phyloP scores from a whole-genome alignment of 495 filamentous ascomycete genomes.

The Lentithecium fluviatile region DNA sequence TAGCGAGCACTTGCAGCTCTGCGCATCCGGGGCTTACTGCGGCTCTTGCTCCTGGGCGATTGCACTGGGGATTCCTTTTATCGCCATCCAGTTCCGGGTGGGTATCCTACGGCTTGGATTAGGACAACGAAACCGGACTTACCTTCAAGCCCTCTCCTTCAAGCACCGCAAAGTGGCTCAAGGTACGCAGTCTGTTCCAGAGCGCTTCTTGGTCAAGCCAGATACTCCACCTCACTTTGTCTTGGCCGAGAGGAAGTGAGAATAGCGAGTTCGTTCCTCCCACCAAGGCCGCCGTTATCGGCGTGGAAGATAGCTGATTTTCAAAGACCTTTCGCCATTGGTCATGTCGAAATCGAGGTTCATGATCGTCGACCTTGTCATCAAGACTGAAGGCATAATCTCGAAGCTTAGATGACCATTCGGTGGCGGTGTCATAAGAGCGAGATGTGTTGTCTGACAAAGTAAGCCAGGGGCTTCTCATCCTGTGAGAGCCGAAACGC shows the following conservation, averaged over 20 bases:
- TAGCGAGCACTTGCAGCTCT: no score
- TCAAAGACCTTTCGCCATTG: constrained; percentile 46
- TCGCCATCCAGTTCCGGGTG: no score
- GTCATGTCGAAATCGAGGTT: constrained; percentile 56
- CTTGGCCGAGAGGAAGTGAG: constrained; percentile 51
- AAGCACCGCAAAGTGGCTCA: constrained; percentile 60
- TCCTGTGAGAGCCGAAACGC: neutral
- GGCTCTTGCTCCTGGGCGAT: no score
- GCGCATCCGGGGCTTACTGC: no score
- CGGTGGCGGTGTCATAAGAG: constrained; percentile 46
- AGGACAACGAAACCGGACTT: neutral
- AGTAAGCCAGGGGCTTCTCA: neutral
- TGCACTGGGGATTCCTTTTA: no score
- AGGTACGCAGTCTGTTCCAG: constrained; percentile 56
- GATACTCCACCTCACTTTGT: constrained; percentile 40
- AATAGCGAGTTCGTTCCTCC: constrained; percentile 48
- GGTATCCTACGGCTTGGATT: no score
- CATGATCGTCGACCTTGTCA: constrained; percentile 50
- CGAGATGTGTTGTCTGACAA: constrained; percentile 20
- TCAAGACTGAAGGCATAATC: constrained; percentile 39
- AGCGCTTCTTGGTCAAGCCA: constrained; percentile 49
- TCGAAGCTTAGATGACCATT: constrained; percentile 57
- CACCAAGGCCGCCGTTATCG: constrained; percentile 40
- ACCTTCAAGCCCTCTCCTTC: constrained; percentile 51
- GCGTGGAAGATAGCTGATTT: constrained; percentile 48